A percentile compares a stretch with the other conserved stretches of the same genome.
Evolutionary conservation across 495 filamentous ascomycete species (phyloP).

Genomic region (Xylaria castorea): DNA sequence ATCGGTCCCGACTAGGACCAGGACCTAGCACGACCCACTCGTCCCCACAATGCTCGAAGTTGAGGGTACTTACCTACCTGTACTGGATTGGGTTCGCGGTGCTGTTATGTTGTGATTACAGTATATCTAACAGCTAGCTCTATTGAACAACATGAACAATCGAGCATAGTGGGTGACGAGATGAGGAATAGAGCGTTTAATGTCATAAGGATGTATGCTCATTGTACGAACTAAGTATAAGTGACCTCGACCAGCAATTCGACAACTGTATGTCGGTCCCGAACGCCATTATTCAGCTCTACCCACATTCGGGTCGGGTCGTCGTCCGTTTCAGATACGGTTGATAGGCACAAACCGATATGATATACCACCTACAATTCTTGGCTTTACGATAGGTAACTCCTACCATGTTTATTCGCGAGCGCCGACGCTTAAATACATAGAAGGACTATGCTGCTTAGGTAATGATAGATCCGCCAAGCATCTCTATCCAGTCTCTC

Average conservation of each 20-base stretch:
- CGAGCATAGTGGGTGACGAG: too few species aligned
- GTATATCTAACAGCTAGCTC: neutral
- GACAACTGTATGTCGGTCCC: neutral
- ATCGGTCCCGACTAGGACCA: constrained; percentile 10
- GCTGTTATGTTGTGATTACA: neutral
- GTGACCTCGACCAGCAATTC: neutral
- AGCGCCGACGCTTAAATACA: neutral
- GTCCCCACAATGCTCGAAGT: neutral
- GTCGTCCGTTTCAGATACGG: neutral
- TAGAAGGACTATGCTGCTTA: too few species aligned
- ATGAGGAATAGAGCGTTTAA: too few species aligned
- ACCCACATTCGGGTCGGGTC: neutral
- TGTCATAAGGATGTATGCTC: too few species aligned
- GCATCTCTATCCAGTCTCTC: neutral
- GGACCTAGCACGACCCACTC: neutral
- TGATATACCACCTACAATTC: neutral
- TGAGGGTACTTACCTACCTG: neutral
- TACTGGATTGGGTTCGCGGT: neutral
- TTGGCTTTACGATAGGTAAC: neutral
- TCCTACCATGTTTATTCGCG: neutral
- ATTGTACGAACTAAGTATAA: neutral
- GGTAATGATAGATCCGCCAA: neutral
- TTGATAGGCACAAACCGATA: neutral
- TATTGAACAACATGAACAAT: neutral
- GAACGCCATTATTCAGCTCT: constrained; percentile 4